These are phyloP conservation scores for Auxenochlorella pyrenoidosa DNA, from an alignment of 139 green algal genomes.

Conservation along the genomic window DNA sequence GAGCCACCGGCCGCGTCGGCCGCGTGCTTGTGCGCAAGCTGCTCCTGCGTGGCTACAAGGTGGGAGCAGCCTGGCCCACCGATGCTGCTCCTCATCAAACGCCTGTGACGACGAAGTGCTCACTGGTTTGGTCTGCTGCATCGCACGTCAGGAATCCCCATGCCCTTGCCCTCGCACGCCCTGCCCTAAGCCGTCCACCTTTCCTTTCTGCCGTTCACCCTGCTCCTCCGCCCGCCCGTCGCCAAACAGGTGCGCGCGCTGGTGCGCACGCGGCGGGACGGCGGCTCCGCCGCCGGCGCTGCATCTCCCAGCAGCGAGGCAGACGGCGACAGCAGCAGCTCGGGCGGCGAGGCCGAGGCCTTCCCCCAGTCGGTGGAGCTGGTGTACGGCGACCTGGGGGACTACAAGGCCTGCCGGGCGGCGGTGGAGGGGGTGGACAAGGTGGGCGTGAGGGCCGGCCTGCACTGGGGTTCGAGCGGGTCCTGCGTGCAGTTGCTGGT, in stretches of 20 bases:
- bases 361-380: constrained; percentile 86
- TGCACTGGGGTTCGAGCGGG: too few species aligned
- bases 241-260: constrained; percentile 67
- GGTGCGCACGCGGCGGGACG: constrained; percentile 62
- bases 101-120: too few species aligned
- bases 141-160: too few species aligned
- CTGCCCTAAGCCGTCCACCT: too few species aligned
- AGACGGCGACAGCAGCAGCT: background rate
- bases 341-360: constrained; percentile 6
- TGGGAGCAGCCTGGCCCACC: constrained; percentile 35
- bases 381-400: constrained; percentile 87
- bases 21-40: constrained; percentile 95
- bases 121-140: too few species aligned
- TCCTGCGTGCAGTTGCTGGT: too few species aligned
- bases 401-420: constrained; percentile 72
- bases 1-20: constrained; percentile 93
- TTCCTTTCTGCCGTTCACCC: too few species aligned
- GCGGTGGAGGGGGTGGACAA: constrained; percentile 92
- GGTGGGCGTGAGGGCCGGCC: constrained; percentile 54
- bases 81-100: too few species aligned
- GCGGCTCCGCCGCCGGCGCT: background rate
- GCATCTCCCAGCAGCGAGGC: background rate
- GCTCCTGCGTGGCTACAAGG: constrained; percentile 95
- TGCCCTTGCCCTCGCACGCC: too few species aligned
- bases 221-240: too few species aligned